Base-by-base conservation (phyloP, 495 filamentous ascomycete genomes). In the Talaromyces ruber region DNA sequence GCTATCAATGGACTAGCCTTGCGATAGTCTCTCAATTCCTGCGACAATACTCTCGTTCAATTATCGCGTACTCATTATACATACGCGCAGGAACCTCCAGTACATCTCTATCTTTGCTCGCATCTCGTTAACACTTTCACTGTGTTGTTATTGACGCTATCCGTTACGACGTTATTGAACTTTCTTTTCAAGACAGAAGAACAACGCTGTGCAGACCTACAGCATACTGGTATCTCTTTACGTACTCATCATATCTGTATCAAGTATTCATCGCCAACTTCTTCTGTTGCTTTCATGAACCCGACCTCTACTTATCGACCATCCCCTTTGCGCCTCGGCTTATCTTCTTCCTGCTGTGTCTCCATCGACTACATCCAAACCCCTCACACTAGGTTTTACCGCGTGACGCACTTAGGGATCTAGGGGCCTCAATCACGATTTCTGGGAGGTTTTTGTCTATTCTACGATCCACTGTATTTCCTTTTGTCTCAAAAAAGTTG, bases 391-490 rank as follows among this genome's bases (percentile, higher is more conserved):
- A n/a, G 26, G 18, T 57, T 34, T 12, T 30, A 21, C 54, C 54
- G 28, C 54, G 54, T 57, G 29, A 57, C 54, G 26, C 54, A 57
- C 28, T 29, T 32, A 34, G 28, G 26, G 16, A 57, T 34, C 54
- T 54, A 34, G 54, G 29, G 18, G 29, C 54, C 54, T 57, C 26
- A 57, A 57, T 34, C 54, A 57, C 54, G 54, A 29, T 43, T 55
- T 60, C 47, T 58, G 57, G 58, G 28, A 43, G 55, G 29, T 30
- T 60, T 60, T 60, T 60, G 59, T 60, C 26, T 21, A 22, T 14
- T 60, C 52, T 60, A 57, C 28, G 59, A 45, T 45, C n/a, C 26
- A 21, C 21, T 57, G 28, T 57, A 14, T 57, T 57, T 34, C 29
- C 14, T 55, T 43, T 50, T 43, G 50, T 63, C 54, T 57, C 54